A percentile compares a stretch with the other conserved stretches of the same genome.
Evolutionary conservation across 148 eudicot species (phyloP).

Genomic region (Polygonum maritimum): DNA sequence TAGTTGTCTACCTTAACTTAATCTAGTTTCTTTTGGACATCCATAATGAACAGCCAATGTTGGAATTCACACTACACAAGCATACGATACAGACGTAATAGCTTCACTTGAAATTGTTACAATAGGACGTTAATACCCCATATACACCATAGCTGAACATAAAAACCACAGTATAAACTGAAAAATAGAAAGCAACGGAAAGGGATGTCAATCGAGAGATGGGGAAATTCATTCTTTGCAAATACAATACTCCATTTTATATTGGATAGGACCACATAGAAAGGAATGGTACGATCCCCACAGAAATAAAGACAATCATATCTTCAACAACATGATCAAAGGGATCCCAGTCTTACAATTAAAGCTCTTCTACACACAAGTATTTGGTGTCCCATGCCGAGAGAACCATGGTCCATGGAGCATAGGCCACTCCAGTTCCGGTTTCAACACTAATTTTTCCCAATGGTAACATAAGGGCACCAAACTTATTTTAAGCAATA

Average conservation of each 20-base stretch:
- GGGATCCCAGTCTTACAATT: conserved; percentile 1
- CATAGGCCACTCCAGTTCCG: conserved; percentile 5
- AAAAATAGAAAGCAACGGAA: not conserved
- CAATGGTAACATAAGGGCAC: conserved; percentile 9
- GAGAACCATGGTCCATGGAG: conserved; percentile 14
- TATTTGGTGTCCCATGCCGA: conserved; percentile 12
- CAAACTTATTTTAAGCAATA: conserved; percentile 23
- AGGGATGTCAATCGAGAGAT: not conserved
- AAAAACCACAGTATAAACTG: not conserved
- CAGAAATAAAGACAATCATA: not conserved
- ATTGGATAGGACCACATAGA: not conserved
- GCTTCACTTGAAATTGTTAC: no score
- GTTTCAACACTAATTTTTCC: not conserved
- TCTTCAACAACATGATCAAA: not conserved
- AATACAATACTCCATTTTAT: not conserved
- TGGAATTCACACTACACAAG: no score
- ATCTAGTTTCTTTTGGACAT: not conserved
- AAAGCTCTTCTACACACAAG: not conserved
- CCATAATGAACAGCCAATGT: no score
- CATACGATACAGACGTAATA: no score
- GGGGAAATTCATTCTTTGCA: not conserved
- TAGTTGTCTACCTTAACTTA: not conserved
- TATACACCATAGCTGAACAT: not conserved
- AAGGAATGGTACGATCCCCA: not conserved
- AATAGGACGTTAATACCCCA: not conserved